phyloP scores from a whole-genome alignment of 2,329 filamentous ascomycete species.

The Chaetomium olivaceum region DNA sequence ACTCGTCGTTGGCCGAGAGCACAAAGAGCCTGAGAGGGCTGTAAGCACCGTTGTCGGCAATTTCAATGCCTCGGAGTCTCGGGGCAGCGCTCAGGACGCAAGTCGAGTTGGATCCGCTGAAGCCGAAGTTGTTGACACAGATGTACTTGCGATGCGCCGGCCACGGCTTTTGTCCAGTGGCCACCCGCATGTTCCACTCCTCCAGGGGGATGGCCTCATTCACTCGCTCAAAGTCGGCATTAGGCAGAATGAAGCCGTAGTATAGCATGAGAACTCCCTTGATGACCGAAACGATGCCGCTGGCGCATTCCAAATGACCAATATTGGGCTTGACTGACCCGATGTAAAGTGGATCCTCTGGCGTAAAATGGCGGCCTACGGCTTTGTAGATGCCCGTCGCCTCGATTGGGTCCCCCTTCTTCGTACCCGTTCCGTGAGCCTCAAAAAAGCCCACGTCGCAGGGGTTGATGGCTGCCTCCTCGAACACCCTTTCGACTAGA shows the following conservation, averaged over 20 bases:
- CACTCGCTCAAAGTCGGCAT: slow-evolving; percentile 36
- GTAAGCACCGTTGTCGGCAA: slow-evolving; percentile 34
- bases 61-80: slow-evolving; percentile 36
- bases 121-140: slow-evolving; percentile 50
- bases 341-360: slow-evolving; percentile 36
- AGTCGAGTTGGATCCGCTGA: slow-evolving; percentile 46
- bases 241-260: slow-evolving; percentile 47
- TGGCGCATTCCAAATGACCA: slow-evolving; percentile 40
- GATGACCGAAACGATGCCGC: slow-evolving; percentile 39
- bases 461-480: slow-evolving; percentile 29
- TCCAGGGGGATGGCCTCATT: slow-evolving; percentile 50
- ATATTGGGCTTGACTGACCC: slow-evolving; percentile 44
- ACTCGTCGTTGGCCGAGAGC: slow-evolving; percentile 43
- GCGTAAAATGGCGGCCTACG: slow-evolving; percentile 35
- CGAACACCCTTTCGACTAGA: slow-evolving; percentile 29
- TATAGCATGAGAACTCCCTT: slow-evolving; percentile 47
- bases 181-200: slow-evolving; percentile 49
- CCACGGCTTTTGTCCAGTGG: slow-evolving; percentile 44
- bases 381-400: slow-evolving; percentile 44
- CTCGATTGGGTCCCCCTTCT: slow-evolving; percentile 50
- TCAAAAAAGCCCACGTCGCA: slow-evolving; percentile 42
- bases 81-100: slow-evolving; percentile 41
- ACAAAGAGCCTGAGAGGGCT: slow-evolving; percentile 42
- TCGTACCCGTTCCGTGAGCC: slow-evolving; percentile 51
- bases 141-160: slow-evolving; percentile 47